A percentile compares a stretch with the other conserved stretches of the same genome.
These are phyloP conservation scores for Physaria fendleri DNA, from an alignment of 345 rosid species.

Conservation along the genomic window DNA sequence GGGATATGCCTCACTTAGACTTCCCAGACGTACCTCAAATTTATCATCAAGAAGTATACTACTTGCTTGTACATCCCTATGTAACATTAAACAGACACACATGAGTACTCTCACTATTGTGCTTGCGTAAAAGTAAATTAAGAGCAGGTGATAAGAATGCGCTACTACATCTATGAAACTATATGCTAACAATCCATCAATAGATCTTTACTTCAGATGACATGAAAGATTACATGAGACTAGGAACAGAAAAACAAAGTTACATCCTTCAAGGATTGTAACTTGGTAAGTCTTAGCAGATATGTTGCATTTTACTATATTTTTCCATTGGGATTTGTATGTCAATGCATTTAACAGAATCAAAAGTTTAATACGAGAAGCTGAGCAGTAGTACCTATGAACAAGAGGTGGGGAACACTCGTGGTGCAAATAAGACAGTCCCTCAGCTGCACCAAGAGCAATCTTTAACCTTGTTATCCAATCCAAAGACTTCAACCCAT, in stretches of 20 bases:
- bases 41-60: conserved; percentile 99
- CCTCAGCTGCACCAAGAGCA: conserved; percentile 96
- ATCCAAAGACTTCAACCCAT: conserved; percentile 76
- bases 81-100: conserved; percentile 21
- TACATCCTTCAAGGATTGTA: neutral
- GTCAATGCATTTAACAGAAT: neutral
- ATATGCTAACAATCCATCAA: neutral
- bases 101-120: conserved; percentile 24
- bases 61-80: conserved; percentile 98
- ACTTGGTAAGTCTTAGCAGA: neutral
- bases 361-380: neutral
- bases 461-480: conserved; percentile 98
- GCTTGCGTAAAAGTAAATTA: neutral
- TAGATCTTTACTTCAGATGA: neutral
- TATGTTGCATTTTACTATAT: neutral
- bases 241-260: neutral
- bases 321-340: neutral
- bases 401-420: conserved; percentile 85
- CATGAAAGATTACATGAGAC: neutral
- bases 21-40: conserved; percentile 92
- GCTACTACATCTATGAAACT: neutral
- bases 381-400: conserved; percentile 62
- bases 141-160: neutral
- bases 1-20: conserved; percentile 73
- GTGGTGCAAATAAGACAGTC: conserved; percentile 76